Evolutionary conservation across 345 rosid genomes (phyloP), one percentile per base, ranked within the genome.

Genomic region (Erodium maritimum): DNA sequence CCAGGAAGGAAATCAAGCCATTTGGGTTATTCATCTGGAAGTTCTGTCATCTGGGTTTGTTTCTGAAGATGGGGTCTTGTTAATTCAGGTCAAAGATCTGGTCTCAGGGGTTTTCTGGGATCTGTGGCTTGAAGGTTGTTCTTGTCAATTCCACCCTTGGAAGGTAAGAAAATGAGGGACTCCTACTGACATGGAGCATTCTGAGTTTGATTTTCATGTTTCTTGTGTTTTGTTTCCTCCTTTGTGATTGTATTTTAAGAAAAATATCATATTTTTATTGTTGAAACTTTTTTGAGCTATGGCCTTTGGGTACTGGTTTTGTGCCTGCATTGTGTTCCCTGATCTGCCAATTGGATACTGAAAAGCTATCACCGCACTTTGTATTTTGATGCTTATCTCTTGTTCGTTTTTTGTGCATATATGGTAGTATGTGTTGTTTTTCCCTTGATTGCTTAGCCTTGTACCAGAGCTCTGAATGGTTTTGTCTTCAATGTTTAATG

Each of bases 31-130:
- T 23, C 65, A 60, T 57, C 63, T 52, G n/a, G 19, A 59, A 48
- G 62, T 73, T 62, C 65, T 58, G 54, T 72, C 50, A 64, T 67
- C 72, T 71, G 52, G 58, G 52, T 62, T 19, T 62, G 59, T 57
- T 61, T 29, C 37, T 29, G 37, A 11, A 29, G 37, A 29, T 65
- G 59, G 52, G 45, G 61, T 58, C 12, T 63, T 14, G 54, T 58
- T 25, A 60, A 51, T 52, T 34, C 25, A n/a, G 50, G 60, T 71
- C 34, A 59, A 79, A 81, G 85, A 88, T 85, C 86, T 81, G 73
- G 61, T 66, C 62, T 56, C 56, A 23, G 20, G 65, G 64, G 60
- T 46, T 61, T 70, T 63, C 61, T 52, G 75, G 77, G 88, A 84
- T 84, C 95, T 77, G 52, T 60, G 54, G 66, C 63, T 75, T 73